A percentile compares a stretch with the other conserved stretches of the same genome.
These are phyloP conservation scores for Blastomyces percursus DNA, from an alignment of 2,329 filamentous ascomycete species.

Conservation along the genomic window DNA sequence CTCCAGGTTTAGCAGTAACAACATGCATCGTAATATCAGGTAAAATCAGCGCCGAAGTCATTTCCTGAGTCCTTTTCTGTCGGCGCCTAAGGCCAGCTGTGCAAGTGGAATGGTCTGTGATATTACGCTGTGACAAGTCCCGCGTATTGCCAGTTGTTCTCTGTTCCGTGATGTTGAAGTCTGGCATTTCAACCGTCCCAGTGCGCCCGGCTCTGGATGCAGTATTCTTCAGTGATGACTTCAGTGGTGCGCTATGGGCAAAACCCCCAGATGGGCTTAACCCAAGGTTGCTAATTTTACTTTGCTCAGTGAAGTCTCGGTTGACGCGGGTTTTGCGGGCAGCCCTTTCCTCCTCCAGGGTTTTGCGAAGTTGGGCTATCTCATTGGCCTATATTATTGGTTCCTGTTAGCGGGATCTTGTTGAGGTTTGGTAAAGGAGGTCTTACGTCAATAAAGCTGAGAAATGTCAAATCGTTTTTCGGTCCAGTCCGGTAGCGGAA, in stretches of 20 bases:
- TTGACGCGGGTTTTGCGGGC: slow-evolving; percentile 33
- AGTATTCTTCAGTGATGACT: slow-evolving; percentile 45
- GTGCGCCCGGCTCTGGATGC: slow-evolving; percentile 28
- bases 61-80: slow-evolving; percentile 37
- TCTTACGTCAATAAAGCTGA: slow-evolving; percentile 44
- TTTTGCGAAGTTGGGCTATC: slow-evolving; percentile 44
- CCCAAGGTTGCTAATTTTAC: slow-evolving; percentile 31
- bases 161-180: background rate
- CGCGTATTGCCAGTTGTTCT: background rate
- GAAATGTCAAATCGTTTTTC: slow-evolving; percentile 38
- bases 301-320: slow-evolving; percentile 21
- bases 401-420: slow-evolving; percentile 8
- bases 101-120: background rate
- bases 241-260: slow-evolving; percentile 36
- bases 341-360: slow-evolving; percentile 44
- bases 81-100: slow-evolving; percentile 37
- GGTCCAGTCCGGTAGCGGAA: slow-evolving; percentile 19
- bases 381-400: slow-evolving; percentile 29
- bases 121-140: background rate
- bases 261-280: slow-evolving; percentile 21
- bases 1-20: slow-evolving; percentile 19
- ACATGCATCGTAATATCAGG: slow-evolving; percentile 49
- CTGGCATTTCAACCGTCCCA: slow-evolving; percentile 21
- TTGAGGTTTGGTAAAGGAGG: background rate
- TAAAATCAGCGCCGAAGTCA: slow-evolving; percentile 55